Evolutionary conservation across 2,329 filamentous ascomycete species (phyloP), one percentile per base, ranked within the genome.

Genomic region (Phaeomoniella chlamydospora): DNA sequence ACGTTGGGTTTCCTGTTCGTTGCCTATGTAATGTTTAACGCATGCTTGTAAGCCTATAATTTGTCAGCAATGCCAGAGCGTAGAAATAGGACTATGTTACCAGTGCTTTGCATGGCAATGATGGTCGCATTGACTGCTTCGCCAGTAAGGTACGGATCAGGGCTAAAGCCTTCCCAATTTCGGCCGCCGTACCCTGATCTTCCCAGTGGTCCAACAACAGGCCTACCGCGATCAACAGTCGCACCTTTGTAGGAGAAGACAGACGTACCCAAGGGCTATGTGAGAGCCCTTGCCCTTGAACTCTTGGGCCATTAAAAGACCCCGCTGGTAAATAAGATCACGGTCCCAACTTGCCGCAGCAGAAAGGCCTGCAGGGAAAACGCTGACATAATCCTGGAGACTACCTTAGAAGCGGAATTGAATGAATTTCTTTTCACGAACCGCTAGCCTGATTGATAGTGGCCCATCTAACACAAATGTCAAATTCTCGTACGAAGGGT

Each of bases 1-100:
- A 5, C 64, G 56, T 31, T 63, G 58, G 2, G 55, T 61, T 52
- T 81, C 77, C 53, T 84, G 78, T 52, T 85, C 79, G 52, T 85
- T 80, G 18, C 67, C 68, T 35, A 81, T 57, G 39, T 51, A 66
- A 43, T 64, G 66, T 47, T 67, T 58, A 14, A 40, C 41, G 18
- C 46, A 56, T 11, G 59, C 54, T 18, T 56, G 58, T 3, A 61
- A 55, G 37, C 59, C 58, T 0, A 49, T 49, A 18, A 13, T 17
- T 9, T 14, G 10, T 12, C 6, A 12, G 32, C 16, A 17, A 12
- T 12, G 14, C 16, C 18, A 17, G n/a, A 17, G 13, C n/a, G 17
- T 9, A 17, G 16, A 4, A 17, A 17, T 12, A 15, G 18, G 18
- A 12, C 13, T 9, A 17, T 12, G 3, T 63, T 56, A 38, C 62